Evolutionary conservation across 441 rosid genomes (phyloP).

Genomic region (Eruca vesicaria): DNA sequence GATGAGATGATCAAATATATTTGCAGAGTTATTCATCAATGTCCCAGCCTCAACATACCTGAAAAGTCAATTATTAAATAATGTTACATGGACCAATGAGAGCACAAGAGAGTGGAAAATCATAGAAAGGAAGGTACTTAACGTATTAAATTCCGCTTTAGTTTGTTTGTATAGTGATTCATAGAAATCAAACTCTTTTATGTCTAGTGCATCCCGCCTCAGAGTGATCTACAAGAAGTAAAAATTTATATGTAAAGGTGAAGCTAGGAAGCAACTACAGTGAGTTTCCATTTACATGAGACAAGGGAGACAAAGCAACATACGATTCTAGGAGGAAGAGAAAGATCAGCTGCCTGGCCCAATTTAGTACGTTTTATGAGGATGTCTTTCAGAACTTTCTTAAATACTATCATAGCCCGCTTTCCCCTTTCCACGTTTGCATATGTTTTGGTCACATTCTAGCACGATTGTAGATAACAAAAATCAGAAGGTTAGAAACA

Average conservation of each 20-base stretch:
- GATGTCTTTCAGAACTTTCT: slow-evolving; percentile 69
- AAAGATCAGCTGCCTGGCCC: slow-evolving; percentile 97
- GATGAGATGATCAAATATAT: slow-evolving; percentile 88
- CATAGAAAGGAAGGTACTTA: slow-evolving; percentile 28
- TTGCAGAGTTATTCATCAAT: slow-evolving; percentile 84
- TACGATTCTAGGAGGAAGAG: slow-evolving; percentile 95
- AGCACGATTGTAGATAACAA: background rate
- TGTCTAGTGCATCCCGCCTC: slow-evolving; percentile 84
- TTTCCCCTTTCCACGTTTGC: slow-evolving; percentile 46
- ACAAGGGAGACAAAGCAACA: slow-evolving; percentile 29
- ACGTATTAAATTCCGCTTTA: slow-evolving; percentile 91
- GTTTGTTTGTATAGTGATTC: slow-evolving; percentile 78
- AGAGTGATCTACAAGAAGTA: slow-evolving; percentile 57
- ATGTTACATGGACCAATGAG: slow-evolving; percentile 5
- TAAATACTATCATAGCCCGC: slow-evolving; percentile 87
- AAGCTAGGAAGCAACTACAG: slow-evolving; percentile 16
- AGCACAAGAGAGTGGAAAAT: slow-evolving; percentile 4
- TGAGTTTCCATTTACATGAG: slow-evolving; percentile 1
- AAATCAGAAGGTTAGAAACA: slow-evolving; percentile 16
- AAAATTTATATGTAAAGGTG: background rate
- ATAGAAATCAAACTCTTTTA: slow-evolving; percentile 85
- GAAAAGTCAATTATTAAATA: background rate
- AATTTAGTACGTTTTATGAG: slow-evolving; percentile 87
- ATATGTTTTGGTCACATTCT: slow-evolving; percentile 45
- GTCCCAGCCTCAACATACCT: slow-evolving; percentile 87